Base-by-base conservation (phyloP, 2,329 filamentous ascomycete genomes). In the Beauveria pseudobassiana region DNA sequence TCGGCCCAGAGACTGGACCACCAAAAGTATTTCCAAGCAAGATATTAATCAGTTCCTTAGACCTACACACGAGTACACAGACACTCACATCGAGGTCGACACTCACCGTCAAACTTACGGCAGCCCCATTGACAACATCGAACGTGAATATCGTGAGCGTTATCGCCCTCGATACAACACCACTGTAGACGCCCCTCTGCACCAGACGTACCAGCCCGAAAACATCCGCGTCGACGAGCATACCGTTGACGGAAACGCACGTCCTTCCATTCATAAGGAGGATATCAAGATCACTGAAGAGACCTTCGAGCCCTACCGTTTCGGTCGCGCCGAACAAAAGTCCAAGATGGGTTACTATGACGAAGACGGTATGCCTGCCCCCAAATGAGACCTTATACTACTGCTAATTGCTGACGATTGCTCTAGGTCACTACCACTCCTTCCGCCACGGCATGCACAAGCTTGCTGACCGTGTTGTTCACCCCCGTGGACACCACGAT, bases 11-110 rank as follows among this genome's bases (percentile, higher is more conserved):
- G 50, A 54, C 50, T 45, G 28, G 2, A 16, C 28, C 50, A 16
- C 12, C 43, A 5, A 12, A 24, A n/a, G 18, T 20, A 26, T 24
- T 18, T 42, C n/a, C 42, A n/a, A 42, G 40, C 42, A 53, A 30
- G 38, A 5, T 54, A 9, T 42, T 60, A 28, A 60, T 20, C 5
- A 57, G 51, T 49, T 56, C 34, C 61, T 63, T 67, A 74, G 72
- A 69, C 70, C 73, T 69, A 66, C 69, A 71, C 76, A 68, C 67
- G 70, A 78, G 70, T 86, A 85, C 79, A 78, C 82, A 71, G 84
- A 88, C 75, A 81, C 84, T 74, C 84, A 85, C 74, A 77, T 90
- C 75, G 84, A 90, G 77, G 79, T 87, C 72, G 81, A 89, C 74
- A 71, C 70, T 66, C 80, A 80, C 67, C 74, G 76, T 69, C 76